Conservation (phyloP, 768 basidiomycete genomes). For the Rhizopogon sp. region DNA sequence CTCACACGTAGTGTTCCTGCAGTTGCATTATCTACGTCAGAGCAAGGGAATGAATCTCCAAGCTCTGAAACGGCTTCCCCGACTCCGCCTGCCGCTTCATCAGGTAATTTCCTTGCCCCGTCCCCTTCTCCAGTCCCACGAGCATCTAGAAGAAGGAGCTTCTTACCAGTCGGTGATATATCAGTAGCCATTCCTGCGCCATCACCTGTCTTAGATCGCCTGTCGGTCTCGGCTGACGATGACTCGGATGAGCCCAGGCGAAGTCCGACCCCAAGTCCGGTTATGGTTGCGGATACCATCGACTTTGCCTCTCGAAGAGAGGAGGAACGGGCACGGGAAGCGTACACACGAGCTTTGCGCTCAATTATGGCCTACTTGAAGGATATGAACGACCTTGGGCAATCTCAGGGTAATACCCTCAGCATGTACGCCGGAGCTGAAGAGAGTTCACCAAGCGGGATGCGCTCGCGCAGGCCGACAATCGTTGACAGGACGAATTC, state of each 20-base stretch:
- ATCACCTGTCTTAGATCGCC: conserved; percentile 51
- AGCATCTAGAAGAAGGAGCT: conserved; percentile 75
- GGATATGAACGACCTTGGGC: conserved; percentile 89
- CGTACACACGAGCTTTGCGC: conserved; percentile 75
- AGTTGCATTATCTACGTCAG: conserved; percentile 20
- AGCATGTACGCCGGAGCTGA: conserved; percentile 53
- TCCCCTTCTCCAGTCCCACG: conserved; percentile 37
- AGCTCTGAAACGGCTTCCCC: conserved; percentile 2
- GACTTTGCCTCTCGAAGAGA: conserved; percentile 50
- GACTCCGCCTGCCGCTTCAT: conserved; percentile 4
- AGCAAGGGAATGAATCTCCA: conserved; percentile 17
- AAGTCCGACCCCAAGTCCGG: conserved; percentile 38
- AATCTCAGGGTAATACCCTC: conserved; percentile 51
- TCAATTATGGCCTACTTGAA: conserved; percentile 94
- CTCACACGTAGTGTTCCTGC: conserved; percentile 32
- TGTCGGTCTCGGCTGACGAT: conserved; percentile 38
- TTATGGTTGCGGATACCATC: conserved; percentile 36
- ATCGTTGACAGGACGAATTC: conserved; percentile 41
- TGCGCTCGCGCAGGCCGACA: conserved; percentile 65
- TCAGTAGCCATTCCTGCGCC: conserved; percentile 58
- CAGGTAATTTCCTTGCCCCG: conserved; percentile 34
- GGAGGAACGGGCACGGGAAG: conserved; percentile 66
- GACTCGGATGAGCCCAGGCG: conserved; percentile 25
- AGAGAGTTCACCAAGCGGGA: conserved; percentile 33
- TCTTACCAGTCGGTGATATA: conserved; percentile 78